Evolutionary conservation across 306 rosid species (phyloP).

Genomic region (Benincasa hispida): DNA sequence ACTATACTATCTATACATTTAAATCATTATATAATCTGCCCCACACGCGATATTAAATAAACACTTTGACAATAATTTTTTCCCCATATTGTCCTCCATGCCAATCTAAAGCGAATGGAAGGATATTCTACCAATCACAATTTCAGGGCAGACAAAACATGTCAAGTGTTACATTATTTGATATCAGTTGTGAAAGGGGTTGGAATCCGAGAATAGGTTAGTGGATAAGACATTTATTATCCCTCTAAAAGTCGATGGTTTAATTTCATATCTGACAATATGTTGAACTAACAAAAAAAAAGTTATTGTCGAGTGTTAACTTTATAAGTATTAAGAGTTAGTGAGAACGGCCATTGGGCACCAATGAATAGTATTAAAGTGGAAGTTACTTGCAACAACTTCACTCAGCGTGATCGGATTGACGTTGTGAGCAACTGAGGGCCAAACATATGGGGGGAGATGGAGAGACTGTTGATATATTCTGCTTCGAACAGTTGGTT

Average conservation of each 20-base stretch:
- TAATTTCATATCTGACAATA: background rate
- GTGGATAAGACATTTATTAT: background rate
- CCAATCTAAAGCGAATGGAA: too few species aligned
- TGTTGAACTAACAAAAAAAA: too few species aligned
- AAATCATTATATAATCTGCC: too few species aligned
- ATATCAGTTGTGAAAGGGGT: background rate
- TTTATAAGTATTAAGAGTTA: background rate
- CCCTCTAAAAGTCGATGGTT: background rate
- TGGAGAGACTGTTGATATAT: background rate
- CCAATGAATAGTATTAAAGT: background rate
- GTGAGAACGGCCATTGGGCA: background rate
- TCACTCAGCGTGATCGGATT: background rate
- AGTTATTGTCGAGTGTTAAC: background rate
- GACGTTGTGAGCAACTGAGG: background rate
- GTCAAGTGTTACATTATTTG: too few species aligned
- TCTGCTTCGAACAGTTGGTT: background rate
- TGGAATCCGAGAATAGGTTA: background rate
- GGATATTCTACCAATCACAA: too few species aligned
- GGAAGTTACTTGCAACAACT: background rate
- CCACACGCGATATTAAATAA: too few species aligned
- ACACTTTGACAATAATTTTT: too few species aligned
- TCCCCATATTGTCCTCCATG: too few species aligned
- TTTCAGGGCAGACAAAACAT: too few species aligned
- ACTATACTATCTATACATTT: too few species aligned
- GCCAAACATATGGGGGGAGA: background rate